phyloP scores from a whole-genome alignment of 768 basidiomycete genomes.

The Dictyophora rubrovolvata region DNA sequence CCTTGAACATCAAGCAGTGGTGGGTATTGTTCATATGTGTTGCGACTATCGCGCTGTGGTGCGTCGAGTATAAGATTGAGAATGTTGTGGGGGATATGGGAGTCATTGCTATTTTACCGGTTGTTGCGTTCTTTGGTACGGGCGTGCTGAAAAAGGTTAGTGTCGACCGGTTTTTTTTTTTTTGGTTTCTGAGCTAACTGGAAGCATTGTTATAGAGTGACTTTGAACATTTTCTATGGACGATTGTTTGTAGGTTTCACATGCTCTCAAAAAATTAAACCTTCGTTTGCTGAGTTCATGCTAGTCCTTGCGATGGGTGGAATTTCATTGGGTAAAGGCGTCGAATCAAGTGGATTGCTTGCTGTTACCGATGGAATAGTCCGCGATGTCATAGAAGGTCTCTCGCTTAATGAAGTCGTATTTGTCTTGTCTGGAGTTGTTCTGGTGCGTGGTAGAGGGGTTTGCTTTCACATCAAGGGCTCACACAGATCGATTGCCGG shows the following conservation, averaged over 20 bases:
- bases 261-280: neutral
- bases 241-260: constrained; percentile 51
- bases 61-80: constrained; percentile 72
- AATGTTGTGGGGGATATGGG: constrained; percentile 89
- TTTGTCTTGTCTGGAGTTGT: constrained; percentile 60
- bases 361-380: constrained; percentile 63
- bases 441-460: constrained; percentile 37
- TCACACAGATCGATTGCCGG: no score
- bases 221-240: constrained; percentile 92
- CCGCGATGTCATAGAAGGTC: constrained; percentile 47
- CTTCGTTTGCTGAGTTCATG: neutral
- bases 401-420: constrained; percentile 59
- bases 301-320: constrained; percentile 89
- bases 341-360: constrained; percentile 79
- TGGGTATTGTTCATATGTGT: constrained; percentile 82
- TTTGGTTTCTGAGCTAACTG: neutral
- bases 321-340: constrained; percentile 90
- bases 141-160: constrained; percentile 86
- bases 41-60: constrained; percentile 83
- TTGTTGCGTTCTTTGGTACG: constrained; percentile 89
- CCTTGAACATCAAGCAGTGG: constrained; percentile 76
- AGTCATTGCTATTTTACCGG: constrained; percentile 86
- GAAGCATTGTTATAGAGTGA: constrained; percentile 70
- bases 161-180: neutral
- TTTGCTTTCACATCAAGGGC: no score